Conservation (phyloP, 116 monocot genomes). For the Zostera marina region DNA sequence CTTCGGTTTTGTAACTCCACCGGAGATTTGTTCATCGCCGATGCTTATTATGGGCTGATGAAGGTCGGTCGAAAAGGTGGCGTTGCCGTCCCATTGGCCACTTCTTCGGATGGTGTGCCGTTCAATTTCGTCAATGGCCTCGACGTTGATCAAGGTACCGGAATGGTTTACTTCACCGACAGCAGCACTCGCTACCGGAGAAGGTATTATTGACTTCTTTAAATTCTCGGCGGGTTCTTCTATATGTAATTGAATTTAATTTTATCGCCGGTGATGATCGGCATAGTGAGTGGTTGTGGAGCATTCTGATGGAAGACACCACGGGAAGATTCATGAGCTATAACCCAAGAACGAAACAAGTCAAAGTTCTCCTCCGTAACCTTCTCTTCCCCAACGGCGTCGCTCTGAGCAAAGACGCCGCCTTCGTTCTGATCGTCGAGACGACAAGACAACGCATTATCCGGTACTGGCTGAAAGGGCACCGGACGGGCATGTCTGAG, state of each 20-base stretch:
- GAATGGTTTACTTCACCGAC: constrained; percentile 54
- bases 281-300: constrained; percentile 39
- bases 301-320: constrained; percentile 27
- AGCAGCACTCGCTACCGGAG: constrained; percentile 34
- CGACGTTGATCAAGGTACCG: constrained; percentile 41
- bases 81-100: constrained; percentile 13
- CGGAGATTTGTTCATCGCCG: constrained; percentile 49
- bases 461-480: constrained; percentile 26
- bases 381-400: constrained; percentile 58
- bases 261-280: too few species aligned
- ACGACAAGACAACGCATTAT: constrained; percentile 33
- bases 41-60: constrained; percentile 43
- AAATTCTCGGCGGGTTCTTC: too few species aligned
- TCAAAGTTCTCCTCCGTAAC: constrained; percentile 19
- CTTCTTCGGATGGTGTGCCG: constrained; percentile 15
- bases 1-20: constrained; percentile 28
- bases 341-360: constrained; percentile 20
- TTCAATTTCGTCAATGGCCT: constrained; percentile 36
- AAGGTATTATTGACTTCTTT: too few species aligned
- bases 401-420: constrained; percentile 23
- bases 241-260: too few species aligned
- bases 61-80: constrained; percentile 18
- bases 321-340: constrained; percentile 63
- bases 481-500: constrained; percentile 3
- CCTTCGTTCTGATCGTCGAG: constrained; percentile 39